phyloP scores from a whole-genome alignment of 1,284 basidiomycete genomes.

The Gomphus bonarii region DNA sequence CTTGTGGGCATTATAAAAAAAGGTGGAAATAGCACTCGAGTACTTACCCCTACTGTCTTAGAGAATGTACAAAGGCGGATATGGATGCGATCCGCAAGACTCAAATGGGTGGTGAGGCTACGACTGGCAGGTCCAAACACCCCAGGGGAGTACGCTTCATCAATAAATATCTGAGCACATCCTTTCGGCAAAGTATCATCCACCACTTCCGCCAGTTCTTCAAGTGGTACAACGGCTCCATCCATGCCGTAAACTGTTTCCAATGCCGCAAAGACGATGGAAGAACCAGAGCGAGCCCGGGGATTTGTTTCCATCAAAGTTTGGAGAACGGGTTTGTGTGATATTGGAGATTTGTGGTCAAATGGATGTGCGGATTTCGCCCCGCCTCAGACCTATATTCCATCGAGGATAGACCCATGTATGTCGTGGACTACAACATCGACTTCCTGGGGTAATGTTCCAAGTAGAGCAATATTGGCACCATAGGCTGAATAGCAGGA shows the following conservation, averaged over 20 bases:
- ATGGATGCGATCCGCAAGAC: constrained; percentile 46
- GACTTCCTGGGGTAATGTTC: constrained; percentile 66
- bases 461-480: constrained; percentile 88
- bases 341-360: constrained; percentile 60
- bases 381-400: constrained; percentile 64
- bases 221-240: constrained; percentile 77
- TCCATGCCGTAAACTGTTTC: constrained; percentile 95
- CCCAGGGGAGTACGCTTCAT: constrained; percentile 79
- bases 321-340: constrained; percentile 32
- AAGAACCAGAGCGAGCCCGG: constrained; percentile 23
- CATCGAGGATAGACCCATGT: constrained; percentile 90
- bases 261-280: constrained; percentile 61
- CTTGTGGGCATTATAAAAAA: background rate
- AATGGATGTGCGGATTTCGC: constrained; percentile 40
- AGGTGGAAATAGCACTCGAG: no score
- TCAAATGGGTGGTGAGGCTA: constrained; percentile 57
- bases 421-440: constrained; percentile 85
- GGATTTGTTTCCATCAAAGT: constrained; percentile 27
- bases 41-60: constrained; percentile 72
- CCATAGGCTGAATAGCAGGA: constrained; percentile 94
- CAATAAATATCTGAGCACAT: constrained; percentile 68
- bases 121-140: constrained; percentile 57
- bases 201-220: constrained; percentile 48
- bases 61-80: constrained; percentile 52
- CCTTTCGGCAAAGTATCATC: constrained; percentile 48